Base-by-base conservation (phyloP, 139 green algal species). In the Chlamydomonas urium region DNA sequence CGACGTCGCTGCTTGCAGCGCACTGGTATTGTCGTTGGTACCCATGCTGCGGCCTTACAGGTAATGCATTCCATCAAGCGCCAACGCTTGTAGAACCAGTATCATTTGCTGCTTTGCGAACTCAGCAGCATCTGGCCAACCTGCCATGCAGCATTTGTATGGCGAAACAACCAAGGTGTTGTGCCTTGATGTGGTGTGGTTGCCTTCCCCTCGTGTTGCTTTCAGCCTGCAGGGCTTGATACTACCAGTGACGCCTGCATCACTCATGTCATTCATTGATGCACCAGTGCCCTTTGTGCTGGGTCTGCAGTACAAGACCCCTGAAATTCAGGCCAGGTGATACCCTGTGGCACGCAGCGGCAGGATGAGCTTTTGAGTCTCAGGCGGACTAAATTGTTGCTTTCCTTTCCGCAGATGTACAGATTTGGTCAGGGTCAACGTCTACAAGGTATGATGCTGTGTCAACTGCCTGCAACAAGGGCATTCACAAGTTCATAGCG, bases 291-390 rank as follows among this genome's bases (percentile, higher is more conserved):
- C 91, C 0, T 96, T 97, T 72, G 77, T 96, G 60, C 65, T 94
- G 60, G 91, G 91, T 0, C 57, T 92, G 56, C 86, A 95, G 80
- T 90, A 93, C 81, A 97, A 97, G 74, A 97, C 93, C 2, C 53
- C 63, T 0, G 91, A 97, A 19, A 80, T 97, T 26, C 59, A 81
- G n/a, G 50, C 60, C 1, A 72, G 79, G 47, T 90, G 38, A 61
- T 47, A 36, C 31, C 1, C 24, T 38, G 14, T 4, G 3, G 58
- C 19, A 48, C 34, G 26, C 45, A 70, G 21, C 33, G 17, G 61
- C 19, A 10, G 10, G 10, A 69, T 32, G 4, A 28, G 36, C 23
- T 14, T 26, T 2, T 42, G 34, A 32, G 5, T n/a, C 4, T 35
- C 61, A 56, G 17, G 8, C 53, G 5, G 23, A 34, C 53, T 62